Conservation (phyloP, 176 grass and related monocot genomes). For the Chloris gayana region DNA sequence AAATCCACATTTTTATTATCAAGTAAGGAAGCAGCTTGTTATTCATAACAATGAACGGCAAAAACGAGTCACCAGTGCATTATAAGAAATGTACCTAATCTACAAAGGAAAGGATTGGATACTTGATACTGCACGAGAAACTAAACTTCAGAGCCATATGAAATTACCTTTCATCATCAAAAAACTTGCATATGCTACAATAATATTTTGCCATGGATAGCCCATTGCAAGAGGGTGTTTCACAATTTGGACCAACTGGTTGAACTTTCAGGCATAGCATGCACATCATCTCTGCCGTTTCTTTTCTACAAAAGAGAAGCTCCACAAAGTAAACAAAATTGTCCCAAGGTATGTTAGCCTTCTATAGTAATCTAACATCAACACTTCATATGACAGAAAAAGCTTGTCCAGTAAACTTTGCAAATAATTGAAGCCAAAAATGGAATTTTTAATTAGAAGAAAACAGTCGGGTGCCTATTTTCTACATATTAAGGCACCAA, state of each 20-base stretch:
- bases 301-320: slow-evolving; percentile 66
- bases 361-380: slow-evolving; percentile 9
- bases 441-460: not conserved
- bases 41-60: not conserved
- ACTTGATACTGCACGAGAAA: not conserved
- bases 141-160: not conserved
- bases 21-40: slow-evolving; percentile 1
- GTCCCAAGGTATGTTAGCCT: slow-evolving; percentile 5
- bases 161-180: slow-evolving; percentile 86
- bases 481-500: not conserved
- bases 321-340: slow-evolving; percentile 35
- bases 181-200: slow-evolving; percentile 92
- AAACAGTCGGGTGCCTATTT: not conserved
- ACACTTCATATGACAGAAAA: slow-evolving; percentile 1
- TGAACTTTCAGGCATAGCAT: slow-evolving; percentile 84
- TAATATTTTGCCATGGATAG: slow-evolving; percentile 86
- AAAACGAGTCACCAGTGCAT: not conserved
- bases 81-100: not conserved
- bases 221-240: slow-evolving; percentile 59
- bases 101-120: not conserved
- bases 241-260: slow-evolving; percentile 69
- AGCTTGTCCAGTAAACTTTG: not conserved
- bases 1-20: not conserved
- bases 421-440: not conserved
- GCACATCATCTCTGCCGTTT: slow-evolving; percentile 84